Evolutionary conservation across 345 rosid species (phyloP), one percentile per base, ranked within the genome.

Genomic region (Hevea brasiliensis): DNA sequence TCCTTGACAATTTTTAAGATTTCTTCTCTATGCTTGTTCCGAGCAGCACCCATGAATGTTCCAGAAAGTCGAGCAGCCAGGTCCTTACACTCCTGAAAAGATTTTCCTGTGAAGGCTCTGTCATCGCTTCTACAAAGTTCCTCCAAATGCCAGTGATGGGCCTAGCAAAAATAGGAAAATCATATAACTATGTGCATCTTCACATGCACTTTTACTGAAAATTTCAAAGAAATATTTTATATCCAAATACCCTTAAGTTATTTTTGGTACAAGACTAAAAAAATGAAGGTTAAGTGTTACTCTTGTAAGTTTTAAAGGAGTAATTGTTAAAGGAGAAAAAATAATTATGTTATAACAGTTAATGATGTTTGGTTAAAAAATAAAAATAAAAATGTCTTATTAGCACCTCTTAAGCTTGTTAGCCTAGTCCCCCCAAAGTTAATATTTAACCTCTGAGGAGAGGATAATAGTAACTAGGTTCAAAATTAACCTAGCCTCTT

Each of bases 51-150:
- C 9, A 83, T n/a, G 60, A 80, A 91, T 77, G 85, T 83, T 73
- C 91, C 92, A 74, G 98, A 87, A 77, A 95, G 91, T 78, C 94
- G 90, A 84, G 86, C 81, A 68, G 96, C 88, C 77, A 95, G 87
- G 59, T 92, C 89, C 85, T 89, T 90, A 71, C 97, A 89, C 55
- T 83, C 92, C 81, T 74, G 82, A 76, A 87, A 92, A 48, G 88
- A 82, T 80, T 86, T 85, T 21, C 84, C 79, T 32, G 73, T 60
- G 35, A 70, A 67, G 58, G 89, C 82, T 76, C 87, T 87, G 64
- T 90, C 89, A 72, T 79, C 75, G 67, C 84, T 88, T 84, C 74
- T 51, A 58, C 87, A 84, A 56, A 83, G 78, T 71, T 84, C 92
- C 65, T 72, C 71, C 71, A 79, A 71, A 80, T 91, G 82, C 71